phyloP scores from a whole-genome alignment of 2,329 filamentous ascomycete genomes.

The Ascochyta lentis region DNA sequence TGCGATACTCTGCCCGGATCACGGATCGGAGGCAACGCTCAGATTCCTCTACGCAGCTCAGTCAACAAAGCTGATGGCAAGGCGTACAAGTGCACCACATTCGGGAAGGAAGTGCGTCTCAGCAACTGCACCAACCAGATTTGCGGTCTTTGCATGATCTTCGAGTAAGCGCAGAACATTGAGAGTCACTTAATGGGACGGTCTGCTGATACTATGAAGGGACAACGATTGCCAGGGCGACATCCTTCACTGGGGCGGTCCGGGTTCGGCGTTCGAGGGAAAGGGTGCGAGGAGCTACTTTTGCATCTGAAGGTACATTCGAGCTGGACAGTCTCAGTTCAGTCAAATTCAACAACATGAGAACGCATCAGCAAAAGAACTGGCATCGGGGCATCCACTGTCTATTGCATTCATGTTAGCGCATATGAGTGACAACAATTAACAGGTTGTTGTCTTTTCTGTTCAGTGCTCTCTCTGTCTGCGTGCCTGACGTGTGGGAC shows the following conservation, averaged over 20 bases:
- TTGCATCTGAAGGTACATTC: neutral
- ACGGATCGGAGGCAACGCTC: constrained; percentile 4
- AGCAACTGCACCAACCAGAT: constrained; percentile 2
- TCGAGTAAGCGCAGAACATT: neutral
- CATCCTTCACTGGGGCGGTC: constrained; percentile 2
- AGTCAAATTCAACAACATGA: neutral
- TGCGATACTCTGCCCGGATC: constrained; percentile 6
- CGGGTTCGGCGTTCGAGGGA: neutral
- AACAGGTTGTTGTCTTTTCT: too few species aligned
- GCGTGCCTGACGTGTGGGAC: too few species aligned
- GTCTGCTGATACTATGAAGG: neutral
- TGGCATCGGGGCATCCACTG: neutral
- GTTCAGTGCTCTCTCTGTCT: too few species aligned
- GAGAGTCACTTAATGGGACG: neutral
- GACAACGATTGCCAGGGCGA: constrained; percentile 4
- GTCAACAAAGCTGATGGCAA: neutral
- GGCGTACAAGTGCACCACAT: constrained; percentile 9
- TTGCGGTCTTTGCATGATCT: constrained; percentile 10
- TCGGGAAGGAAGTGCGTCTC: constrained; percentile 4
- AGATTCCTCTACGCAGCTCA: constrained; percentile 4
- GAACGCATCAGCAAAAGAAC: neutral
- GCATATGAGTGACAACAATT: too few species aligned
- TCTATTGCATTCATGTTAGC: too few species aligned
- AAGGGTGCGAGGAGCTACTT: constrained; percentile 8
- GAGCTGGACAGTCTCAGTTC: neutral